A percentile compares a stretch with the other conserved stretches of the same genome.
Evolutionary conservation across 305 asterid genomes (phyloP).

Genomic region (Withania somnifera): DNA sequence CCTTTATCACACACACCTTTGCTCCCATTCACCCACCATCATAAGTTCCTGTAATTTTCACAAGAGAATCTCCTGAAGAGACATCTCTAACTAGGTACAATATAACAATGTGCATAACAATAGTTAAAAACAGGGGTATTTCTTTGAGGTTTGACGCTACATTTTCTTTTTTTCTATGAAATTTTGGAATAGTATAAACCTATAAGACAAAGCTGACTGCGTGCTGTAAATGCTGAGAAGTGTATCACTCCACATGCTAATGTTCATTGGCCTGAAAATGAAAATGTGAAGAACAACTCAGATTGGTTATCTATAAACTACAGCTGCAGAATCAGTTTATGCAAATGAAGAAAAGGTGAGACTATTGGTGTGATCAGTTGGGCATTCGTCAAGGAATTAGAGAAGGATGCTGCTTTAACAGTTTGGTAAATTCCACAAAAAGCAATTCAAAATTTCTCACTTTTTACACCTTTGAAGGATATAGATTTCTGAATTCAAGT

Average conservation of each 20-base stretch:
- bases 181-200: not conserved
- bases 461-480: not conserved
- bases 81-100: not conserved
- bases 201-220: not conserved
- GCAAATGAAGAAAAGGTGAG: not conserved
- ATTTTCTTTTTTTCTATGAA: not conserved
- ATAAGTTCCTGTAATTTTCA: not conserved
- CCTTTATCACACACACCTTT: not conserved
- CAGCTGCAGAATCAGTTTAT: not conserved
- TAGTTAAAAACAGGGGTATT: not conserved
- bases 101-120: not conserved
- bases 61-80: not conserved
- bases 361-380: not conserved
- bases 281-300: not conserved
- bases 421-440: not conserved
- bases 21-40: not conserved
- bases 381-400: not conserved
- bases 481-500: not conserved
- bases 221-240: not conserved
- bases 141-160: not conserved
- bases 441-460: not conserved
- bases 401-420: not conserved
- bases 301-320: not conserved
- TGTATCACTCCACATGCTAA: not conserved
- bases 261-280: not conserved